Base-by-base conservation (phyloP, 1,139 yeast genomes). In the Schizosaccharomyces versatilis region DNA sequence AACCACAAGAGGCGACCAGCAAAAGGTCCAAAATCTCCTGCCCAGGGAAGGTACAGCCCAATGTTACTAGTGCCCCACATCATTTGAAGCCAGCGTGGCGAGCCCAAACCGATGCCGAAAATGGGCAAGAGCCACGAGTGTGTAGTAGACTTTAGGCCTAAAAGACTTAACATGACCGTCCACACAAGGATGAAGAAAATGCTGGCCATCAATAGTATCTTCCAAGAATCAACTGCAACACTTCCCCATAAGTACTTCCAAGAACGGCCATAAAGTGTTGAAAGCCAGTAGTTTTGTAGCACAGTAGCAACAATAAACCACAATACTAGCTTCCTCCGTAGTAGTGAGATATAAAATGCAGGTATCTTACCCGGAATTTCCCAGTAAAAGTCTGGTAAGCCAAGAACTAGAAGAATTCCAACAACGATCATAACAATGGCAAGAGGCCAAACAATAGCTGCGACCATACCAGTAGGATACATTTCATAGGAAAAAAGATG, bases 11-110 rank as follows among this genome's bases (percentile, higher is more conserved):
- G 49, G 19, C 58, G 58, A 5, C 57, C 55, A 44, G 54, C 53
- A 41, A 40, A 56, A 2, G 58, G 57, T 9, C 58, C 58, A 8
- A 55, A 53, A 7, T 19, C 10, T 10, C 58, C 58, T 10, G 58
- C 58, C 58, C 58, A 56, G 9, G 58, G 57, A 8, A 56, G 17
- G 40, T 54, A 57, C 17, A 53, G 53, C 7, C 58, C 58, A n/a
- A 56, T 51, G 39, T 55, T 55, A 2, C 55, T 53, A 9, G 55
- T 55, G 0, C 55, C 58, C 58, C 58, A 56, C 17, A 56, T 40
- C 32, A 49, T 52, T 42, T 56, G 58, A 8, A 42, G 47, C 58
- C 58, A 56, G 8, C 58, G 47, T 12, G 58, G 58, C 7, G 58
- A 57, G 38, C 58, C 58, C 5, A 56, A 47, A 10, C 58, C 58